Evolutionary conservation across 768 basidiomycete genomes (phyloP).

Genomic region (Lactarius evosmus): DNA sequence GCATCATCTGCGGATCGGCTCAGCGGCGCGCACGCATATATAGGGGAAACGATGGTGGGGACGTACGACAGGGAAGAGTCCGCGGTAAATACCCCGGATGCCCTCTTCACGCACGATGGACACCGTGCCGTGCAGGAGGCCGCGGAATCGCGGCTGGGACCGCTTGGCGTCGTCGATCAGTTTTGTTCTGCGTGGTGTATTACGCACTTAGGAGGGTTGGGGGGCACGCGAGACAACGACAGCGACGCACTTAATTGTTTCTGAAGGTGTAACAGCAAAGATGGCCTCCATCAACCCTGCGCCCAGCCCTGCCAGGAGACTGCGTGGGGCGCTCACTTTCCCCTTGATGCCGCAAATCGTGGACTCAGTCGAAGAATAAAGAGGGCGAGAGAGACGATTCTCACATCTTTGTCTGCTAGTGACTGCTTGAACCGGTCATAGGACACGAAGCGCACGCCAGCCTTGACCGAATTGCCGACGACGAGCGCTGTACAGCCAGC

Average conservation of each 20-base stretch:
- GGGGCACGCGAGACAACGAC: not conserved
- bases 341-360: conserved; percentile 49
- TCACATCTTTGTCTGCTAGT: conserved; percentile 79
- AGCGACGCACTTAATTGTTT: conserved; percentile 87
- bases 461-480: conserved; percentile 89
- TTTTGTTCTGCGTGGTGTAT: conserved; percentile 66
- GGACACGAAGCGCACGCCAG: conserved; percentile 91
- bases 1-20: conserved; percentile 68
- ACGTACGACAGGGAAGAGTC: conserved; percentile 90
- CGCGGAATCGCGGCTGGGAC: conserved; percentile 79
- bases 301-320: conserved; percentile 74
- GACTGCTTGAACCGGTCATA: conserved; percentile 90
- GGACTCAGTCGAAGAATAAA: conserved; percentile 2
- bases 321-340: conserved; percentile 82
- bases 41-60: no score
- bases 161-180: conserved; percentile 92
- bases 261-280: conserved; percentile 94
- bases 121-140: conserved; percentile 79
- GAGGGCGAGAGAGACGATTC: not conserved
- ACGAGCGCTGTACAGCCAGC: conserved; percentile 89
- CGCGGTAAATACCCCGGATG: conserved; percentile 79
- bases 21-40: not conserved
- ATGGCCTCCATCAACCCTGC: conserved; percentile 92
- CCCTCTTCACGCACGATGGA: conserved; percentile 86
- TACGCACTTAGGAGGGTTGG: not conserved